phyloP scores from a whole-genome alignment of 179 eudicot genomes.

The Heliamphora pulchella region DNA sequence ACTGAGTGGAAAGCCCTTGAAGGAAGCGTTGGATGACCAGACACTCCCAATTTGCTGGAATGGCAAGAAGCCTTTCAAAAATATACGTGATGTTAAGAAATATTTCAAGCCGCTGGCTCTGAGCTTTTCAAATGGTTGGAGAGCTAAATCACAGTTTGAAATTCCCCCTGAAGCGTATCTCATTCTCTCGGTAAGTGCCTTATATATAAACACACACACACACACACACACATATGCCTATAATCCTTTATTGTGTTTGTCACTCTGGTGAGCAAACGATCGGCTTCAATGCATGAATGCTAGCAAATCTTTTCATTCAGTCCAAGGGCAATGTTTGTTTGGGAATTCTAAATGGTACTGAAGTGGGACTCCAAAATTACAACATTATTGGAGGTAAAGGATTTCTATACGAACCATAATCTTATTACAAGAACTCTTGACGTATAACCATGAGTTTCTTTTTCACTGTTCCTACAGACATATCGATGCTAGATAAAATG shows the following conservation, averaged over 20 bases:
- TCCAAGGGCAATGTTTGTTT: slow-evolving; percentile 81
- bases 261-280: neutral
- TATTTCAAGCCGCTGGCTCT: slow-evolving; percentile 66
- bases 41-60: slow-evolving; percentile 88
- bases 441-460: neutral
- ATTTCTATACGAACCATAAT: neutral
- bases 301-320: slow-evolving; percentile 27
- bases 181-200: slow-evolving; percentile 54
- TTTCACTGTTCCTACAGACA: slow-evolving; percentile 40
- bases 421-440: neutral
- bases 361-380: slow-evolving; percentile 50
- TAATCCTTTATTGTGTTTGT: neutral
- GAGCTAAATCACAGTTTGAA: slow-evolving; percentile 49
- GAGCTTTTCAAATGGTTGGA: slow-evolving; percentile 52
- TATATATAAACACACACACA: no score
- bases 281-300: neutral
- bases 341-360: slow-evolving; percentile 78
- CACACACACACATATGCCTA: no score
- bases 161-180: slow-evolving; percentile 75
- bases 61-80: slow-evolving; percentile 63
- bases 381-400: slow-evolving; percentile 84
- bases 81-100: slow-evolving; percentile 46
- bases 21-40: slow-evolving; percentile 52
- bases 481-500: slow-evolving; percentile 69
- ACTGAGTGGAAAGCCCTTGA: slow-evolving; percentile 44